These are phyloP conservation scores for Geotrichum reessii DNA, from an alignment of 1,139 yeast genomes.

Conservation along the genomic window DNA sequence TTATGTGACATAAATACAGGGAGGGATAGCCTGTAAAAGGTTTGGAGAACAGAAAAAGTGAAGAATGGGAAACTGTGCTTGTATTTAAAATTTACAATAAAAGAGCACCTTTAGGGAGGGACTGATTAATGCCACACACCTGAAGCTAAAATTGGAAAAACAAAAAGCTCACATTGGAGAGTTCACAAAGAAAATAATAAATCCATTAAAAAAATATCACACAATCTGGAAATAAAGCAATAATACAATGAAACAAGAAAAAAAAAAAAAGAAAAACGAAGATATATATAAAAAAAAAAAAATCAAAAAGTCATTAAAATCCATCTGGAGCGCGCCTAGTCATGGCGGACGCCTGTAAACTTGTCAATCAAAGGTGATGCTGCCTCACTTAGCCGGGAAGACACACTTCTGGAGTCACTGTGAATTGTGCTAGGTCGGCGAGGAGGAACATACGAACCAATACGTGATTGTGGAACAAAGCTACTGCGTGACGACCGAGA, in stretches of 20 bases:
- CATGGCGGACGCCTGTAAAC: not conserved
- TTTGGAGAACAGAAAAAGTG: not conserved
- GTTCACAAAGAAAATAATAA: not conserved
- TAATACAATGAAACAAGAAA: not conserved
- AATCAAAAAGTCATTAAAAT: not conserved
- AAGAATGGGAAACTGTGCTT: not conserved
- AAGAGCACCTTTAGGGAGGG: not conserved
- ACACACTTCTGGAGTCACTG: slow-evolving; percentile 7
- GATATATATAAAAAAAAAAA: not conserved
- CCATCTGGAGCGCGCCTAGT: not conserved
- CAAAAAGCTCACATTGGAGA: not conserved
- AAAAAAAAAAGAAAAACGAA: not conserved
- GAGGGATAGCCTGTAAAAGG: not conserved
- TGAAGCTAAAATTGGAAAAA: not conserved
- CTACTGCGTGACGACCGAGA: slow-evolving; percentile 12
- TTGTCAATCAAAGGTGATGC: slow-evolving; percentile 8
- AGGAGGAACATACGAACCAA: not conserved
- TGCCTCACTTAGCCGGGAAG: slow-evolving; percentile 8
- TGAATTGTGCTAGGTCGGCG: slow-evolving; percentile 1
- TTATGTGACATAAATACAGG: not conserved
- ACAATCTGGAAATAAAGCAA: not conserved
- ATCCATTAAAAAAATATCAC: not conserved
- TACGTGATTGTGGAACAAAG: slow-evolving; percentile 3
- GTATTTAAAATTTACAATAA: not conserved
- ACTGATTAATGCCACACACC: not conserved